These are phyloP conservation scores for Periconia sp. DNA, from an alignment of 2,329 filamentous ascomycete genomes.

Conservation along the genomic window DNA sequence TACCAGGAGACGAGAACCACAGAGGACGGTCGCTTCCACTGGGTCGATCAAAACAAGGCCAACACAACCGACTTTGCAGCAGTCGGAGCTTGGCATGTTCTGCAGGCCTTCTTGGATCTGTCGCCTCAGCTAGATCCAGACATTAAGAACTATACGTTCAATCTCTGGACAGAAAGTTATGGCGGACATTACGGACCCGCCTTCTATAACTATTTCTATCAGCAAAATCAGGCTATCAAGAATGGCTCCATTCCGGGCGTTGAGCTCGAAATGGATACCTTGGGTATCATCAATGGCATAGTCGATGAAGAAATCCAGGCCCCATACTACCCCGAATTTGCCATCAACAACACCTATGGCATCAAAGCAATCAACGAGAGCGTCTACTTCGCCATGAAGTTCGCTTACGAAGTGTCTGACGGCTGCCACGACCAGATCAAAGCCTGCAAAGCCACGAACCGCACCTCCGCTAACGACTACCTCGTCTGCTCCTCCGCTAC, in stretches of 20 bases:
- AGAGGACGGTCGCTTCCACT: slow-evolving; percentile 29
- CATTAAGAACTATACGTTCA: slow-evolving; percentile 56
- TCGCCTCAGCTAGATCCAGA: slow-evolving; percentile 50
- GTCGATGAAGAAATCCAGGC: slow-evolving; percentile 52
- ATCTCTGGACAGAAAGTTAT: slow-evolving; percentile 49
- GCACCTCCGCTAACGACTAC: slow-evolving; percentile 28
- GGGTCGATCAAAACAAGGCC: slow-evolving; percentile 30
- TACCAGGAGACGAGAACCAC: slow-evolving; percentile 36
- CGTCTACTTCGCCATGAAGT: slow-evolving; percentile 48
- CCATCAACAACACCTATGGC: slow-evolving; percentile 59
- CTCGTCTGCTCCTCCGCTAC: slow-evolving; percentile 41
- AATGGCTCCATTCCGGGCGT: slow-evolving; percentile 52
- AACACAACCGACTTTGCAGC: slow-evolving; percentile 40
- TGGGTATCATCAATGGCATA: slow-evolving; percentile 59
- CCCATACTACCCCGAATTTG: slow-evolving; percentile 52
- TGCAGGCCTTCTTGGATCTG: slow-evolving; percentile 39
- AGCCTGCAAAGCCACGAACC: slow-evolving; percentile 44
- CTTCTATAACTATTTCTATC: slow-evolving; percentile 60
- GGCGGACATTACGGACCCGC: slow-evolving; percentile 54
- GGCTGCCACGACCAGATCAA: slow-evolving; percentile 57
- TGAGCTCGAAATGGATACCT: slow-evolving; percentile 55
- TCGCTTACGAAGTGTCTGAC: slow-evolving; percentile 48
- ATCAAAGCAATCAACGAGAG: slow-evolving; percentile 52
- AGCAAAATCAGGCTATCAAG: slow-evolving; percentile 56
- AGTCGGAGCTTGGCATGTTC: slow-evolving; percentile 38